A percentile compares a stretch with the other conserved stretches of the same genome.
Evolutionary conservation across 2,329 filamentous ascomycete species (phyloP).

Genomic region (Beauveria rudraprayagi): DNA sequence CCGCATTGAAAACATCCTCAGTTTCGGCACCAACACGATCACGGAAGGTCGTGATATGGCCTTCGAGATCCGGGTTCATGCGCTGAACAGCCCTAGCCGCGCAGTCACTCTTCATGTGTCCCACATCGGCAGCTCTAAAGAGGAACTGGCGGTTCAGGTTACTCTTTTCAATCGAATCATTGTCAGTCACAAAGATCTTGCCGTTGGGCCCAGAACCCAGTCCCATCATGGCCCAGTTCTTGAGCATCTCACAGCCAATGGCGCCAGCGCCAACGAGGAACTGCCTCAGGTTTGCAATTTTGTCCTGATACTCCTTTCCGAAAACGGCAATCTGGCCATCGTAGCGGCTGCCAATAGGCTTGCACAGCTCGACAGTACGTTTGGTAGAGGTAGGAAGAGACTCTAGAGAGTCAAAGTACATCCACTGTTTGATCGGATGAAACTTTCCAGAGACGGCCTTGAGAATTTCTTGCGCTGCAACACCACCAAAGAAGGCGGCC

Average conservation of each 20-base stretch:
- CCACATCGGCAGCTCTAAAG: constrained; percentile 89
- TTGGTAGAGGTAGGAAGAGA: constrained; percentile 69
- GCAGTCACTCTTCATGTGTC: constrained; percentile 92
- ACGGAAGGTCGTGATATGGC: constrained; percentile 77
- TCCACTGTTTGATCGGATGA: constrained; percentile 86
- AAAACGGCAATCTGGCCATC: constrained; percentile 97
- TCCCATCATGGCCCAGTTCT: constrained; percentile 99
- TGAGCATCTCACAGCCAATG: constrained; percentile 97
- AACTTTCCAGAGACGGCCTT: constrained; percentile 98
- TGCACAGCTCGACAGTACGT: constrained; percentile 81
- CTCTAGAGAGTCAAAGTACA: constrained; percentile 98
- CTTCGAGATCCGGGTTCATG: constrained; percentile 90
- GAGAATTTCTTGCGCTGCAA: constrained; percentile 87
- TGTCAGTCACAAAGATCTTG: constrained; percentile 88
- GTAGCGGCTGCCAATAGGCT: constrained; percentile 76
- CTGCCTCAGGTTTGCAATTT: constrained; percentile 80
- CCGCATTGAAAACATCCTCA: constrained; percentile 87
- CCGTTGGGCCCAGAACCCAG: constrained; percentile 81
- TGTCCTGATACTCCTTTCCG: constrained; percentile 86
- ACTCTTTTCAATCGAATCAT: constrained; percentile 98
- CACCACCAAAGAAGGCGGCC: constrained; percentile 90
- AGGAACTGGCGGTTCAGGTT: constrained; percentile 97
- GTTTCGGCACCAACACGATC: constrained; percentile 89
- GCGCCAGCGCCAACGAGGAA: constrained; percentile 95
- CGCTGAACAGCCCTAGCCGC: constrained; percentile 81